Evolutionary conservation across 1,139 yeast genomes (phyloP).

Genomic region (Pichia sp.): DNA sequence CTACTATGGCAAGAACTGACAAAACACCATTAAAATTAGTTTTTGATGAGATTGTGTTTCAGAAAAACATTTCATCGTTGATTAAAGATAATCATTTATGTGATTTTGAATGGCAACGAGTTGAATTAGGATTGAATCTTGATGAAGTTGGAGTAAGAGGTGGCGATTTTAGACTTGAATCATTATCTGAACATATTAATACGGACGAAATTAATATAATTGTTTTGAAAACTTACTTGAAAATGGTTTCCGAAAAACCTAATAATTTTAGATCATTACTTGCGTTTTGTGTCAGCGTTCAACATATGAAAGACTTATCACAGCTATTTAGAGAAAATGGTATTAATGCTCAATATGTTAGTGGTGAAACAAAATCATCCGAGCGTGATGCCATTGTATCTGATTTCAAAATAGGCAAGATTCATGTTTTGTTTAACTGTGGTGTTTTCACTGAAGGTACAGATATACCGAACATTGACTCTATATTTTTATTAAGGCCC

Average conservation of each 20-base stretch:
- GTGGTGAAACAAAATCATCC: conserved; percentile 52
- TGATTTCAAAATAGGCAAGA: conserved; percentile 54
- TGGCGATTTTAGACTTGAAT: conserved; percentile 48
- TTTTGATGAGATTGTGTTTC: conserved; percentile 72
- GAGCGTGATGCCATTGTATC: conserved; percentile 49
- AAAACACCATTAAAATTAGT: conserved; percentile 50
- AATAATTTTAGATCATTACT: conserved; percentile 53
- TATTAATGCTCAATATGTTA: conserved; percentile 65
- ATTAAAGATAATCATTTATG: conserved; percentile 62
- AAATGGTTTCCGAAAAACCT: conserved; percentile 31
- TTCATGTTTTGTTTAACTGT: conserved; percentile 78
- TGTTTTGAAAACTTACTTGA: conserved; percentile 52
- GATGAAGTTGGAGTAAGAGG: conserved; percentile 28
- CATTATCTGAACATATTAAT: conserved; percentile 53
- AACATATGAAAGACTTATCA: conserved; percentile 56
- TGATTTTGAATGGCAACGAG: conserved; percentile 60
- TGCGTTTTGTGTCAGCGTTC: conserved; percentile 69
- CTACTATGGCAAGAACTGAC: conserved; percentile 71
- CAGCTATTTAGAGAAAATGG: conserved; percentile 52
- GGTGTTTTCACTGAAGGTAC: conserved; percentile 94
- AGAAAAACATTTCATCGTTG: conserved; percentile 62
- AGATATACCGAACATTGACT: conserved; percentile 86
- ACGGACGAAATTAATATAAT: conserved; percentile 47
- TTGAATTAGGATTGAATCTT: conserved; percentile 39
- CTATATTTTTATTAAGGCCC: conserved; percentile 73